A percentile compares a stretch with the other conserved stretches of the same genome.
These are phyloP conservation scores for Fragosphaeria purpurea DNA, from an alignment of 2,329 filamentous ascomycete species.

Conservation along the genomic window DNA sequence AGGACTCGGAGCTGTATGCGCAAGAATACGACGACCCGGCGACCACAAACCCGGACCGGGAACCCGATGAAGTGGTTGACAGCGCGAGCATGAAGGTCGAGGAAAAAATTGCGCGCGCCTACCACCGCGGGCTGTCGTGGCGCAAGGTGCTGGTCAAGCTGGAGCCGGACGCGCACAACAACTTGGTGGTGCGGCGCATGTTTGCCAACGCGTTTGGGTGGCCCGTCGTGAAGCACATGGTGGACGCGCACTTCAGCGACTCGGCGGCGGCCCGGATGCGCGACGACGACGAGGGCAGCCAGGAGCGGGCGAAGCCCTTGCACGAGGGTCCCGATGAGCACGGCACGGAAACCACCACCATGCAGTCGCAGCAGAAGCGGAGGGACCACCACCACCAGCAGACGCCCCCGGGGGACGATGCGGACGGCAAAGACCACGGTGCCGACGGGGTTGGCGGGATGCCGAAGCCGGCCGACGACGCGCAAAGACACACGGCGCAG, in stretches of 20 bases:
- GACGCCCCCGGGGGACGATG: neutral
- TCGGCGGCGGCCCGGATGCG: conserved; percentile 53
- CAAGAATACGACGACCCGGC: conserved; percentile 43
- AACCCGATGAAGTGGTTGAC: conserved; percentile 40
- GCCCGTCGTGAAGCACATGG: conserved; percentile 91
- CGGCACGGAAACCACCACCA: conserved; percentile 49
- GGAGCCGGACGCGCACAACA: conserved; percentile 96
- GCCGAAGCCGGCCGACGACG: neutral
- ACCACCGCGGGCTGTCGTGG: conserved; percentile 87
- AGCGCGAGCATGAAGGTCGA: conserved; percentile 75
- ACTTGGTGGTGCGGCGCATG: conserved; percentile 91
- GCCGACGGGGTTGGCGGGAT: no score
- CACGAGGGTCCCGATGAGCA: conserved; percentile 46
- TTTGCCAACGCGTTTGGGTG: conserved; percentile 97
- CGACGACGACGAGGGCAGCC: conserved; percentile 56
- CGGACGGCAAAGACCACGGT: neutral
- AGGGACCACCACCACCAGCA: conserved; percentile 19
- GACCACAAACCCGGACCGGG: conserved; percentile 36
- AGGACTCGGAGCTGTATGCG: conserved; percentile 33
- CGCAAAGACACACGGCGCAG: neutral
- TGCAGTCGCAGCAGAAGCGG: conserved; percentile 22
- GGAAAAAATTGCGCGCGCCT: conserved; percentile 93
- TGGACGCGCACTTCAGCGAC: conserved; percentile 88
- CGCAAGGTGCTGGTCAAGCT: conserved; percentile 92
- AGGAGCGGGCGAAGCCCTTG: conserved; percentile 58